phyloP scores from a whole-genome alignment of 1,284 basidiomycete genomes.

The Cutaneotrichosporon dermatis region DNA sequence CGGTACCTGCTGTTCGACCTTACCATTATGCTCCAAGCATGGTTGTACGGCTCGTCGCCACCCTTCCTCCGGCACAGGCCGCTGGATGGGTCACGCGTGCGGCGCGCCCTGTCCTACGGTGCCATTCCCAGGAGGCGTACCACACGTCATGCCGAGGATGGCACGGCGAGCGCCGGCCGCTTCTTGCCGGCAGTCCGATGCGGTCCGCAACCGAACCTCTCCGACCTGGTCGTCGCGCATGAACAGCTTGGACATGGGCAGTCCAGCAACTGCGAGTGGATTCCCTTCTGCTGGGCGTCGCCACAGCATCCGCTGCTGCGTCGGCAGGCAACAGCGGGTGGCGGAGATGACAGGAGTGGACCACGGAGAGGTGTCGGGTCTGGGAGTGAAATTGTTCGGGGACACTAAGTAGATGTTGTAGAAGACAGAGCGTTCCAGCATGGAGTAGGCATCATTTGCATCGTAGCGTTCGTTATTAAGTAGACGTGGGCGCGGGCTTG shows the following conservation, averaged over 20 bases:
- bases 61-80: constrained; percentile 27
- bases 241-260: neutral
- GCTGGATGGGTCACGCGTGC: constrained; percentile 10
- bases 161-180: constrained; percentile 1
- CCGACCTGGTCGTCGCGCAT: neutral
- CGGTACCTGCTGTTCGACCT: constrained; percentile 87
- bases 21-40: constrained; percentile 67
- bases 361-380: neutral
- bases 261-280: neutral
- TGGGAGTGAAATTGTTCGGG: neutral
- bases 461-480: too few species aligned
- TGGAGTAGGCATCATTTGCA: too few species aligned
- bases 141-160: constrained; percentile 12
- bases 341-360: neutral
- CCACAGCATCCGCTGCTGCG: neutral
- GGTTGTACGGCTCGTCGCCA: constrained; percentile 53
- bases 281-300: neutral
- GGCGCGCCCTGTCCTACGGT: constrained; percentile 13
- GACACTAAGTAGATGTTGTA: constrained; percentile 4
- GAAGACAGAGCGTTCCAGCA: neutral
- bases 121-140: constrained; percentile 1
- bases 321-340: neutral
- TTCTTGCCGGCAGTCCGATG: constrained; percentile 1
- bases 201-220: neutral
- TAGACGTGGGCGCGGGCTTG: too few species aligned